Base-by-base conservation (phyloP, 257 asterid species). In the Ilex asprella region DNA sequence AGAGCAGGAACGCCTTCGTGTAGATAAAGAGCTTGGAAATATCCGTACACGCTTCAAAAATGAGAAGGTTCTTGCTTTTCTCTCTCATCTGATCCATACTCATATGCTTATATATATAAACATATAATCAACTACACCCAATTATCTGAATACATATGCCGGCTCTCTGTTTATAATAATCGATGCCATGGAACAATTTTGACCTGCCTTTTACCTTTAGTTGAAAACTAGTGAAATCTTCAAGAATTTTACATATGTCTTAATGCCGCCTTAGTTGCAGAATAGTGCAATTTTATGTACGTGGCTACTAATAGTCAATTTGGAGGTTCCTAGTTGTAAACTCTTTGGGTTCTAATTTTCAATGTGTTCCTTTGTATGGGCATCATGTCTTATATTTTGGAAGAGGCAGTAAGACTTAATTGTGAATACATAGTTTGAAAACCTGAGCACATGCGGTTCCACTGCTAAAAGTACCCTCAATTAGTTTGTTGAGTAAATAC, bases 1-100 rank as follows among this genome's bases (percentile, higher is more conserved):
- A 63, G 99, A 92, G 73, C 96, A 55, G 73, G 99, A 92, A 73
- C 97, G 97, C 58, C 88, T 86, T 58, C 99, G 99, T 61, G 99
- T 92, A 61, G 99, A 92, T 79, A 92, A 87, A 68, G 97, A 91
- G 93, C 95, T 91, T 30, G 96, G 97, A 11, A 87, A 91, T 50
- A 71, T 87, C 58, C 95, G 97, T 47, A 87, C 87, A 56, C 95
- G 97, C 72, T 91, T 91, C 74, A 91, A 91, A 68, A 84, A 89
- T 63, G 99, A 87, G 69, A 89, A 86, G 97, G 99, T 82, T 31
- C 39, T 5, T 31, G 16, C 2, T 31, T 8, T 12, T 58, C 5
- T 31, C 10, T 46, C 12, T 61, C 54, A 6, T 12, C 16, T 11
- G 13, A 11, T 49, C 16, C 14, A 4, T 11, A 49, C 14, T 35